A percentile compares a stretch with the other conserved stretches of the same genome.
phyloP scores from a whole-genome alignment of 1,284 basidiomycete genomes.

The Trichosporon sp. region DNA sequence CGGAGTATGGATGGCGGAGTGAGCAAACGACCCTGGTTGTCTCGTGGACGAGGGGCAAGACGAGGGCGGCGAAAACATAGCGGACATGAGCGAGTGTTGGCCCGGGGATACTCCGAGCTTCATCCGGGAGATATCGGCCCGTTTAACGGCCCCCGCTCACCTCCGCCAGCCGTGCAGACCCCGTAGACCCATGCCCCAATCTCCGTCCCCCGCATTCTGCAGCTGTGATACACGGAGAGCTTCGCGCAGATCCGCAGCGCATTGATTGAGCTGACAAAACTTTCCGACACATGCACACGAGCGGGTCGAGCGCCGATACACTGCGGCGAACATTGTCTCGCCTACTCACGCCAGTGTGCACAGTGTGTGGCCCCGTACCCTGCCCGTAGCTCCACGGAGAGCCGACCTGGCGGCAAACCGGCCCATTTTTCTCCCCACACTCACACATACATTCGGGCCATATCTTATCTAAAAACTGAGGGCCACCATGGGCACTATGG shows the following conservation, averaged over 20 bases:
- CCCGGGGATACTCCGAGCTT: constrained; percentile 13
- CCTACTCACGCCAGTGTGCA: background rate
- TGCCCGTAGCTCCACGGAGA: background rate
- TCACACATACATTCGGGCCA: background rate
- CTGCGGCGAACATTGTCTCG: background rate
- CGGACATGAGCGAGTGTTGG: background rate
- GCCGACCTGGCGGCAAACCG: background rate
- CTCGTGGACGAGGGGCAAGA: background rate
- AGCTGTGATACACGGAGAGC: too few relatives aligned
- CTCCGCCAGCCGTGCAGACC: too few relatives aligned
- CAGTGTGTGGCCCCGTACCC: background rate
- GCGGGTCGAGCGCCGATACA: background rate
- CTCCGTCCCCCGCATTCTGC: too few relatives aligned
- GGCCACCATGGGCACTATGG: background rate
- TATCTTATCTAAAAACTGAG: background rate
- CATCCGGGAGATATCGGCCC: background rate
- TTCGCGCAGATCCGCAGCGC: too few relatives aligned
- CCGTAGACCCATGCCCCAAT: too few relatives aligned
- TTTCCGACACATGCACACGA: background rate
- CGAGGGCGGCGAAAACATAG: constrained; percentile 1
- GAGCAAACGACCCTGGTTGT: background rate
- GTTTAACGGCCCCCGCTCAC: background rate
- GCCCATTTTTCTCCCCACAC: background rate
- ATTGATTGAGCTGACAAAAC: background rate
- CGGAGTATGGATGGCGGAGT: background rate